A percentile compares a stretch with the other conserved stretches of the same genome.
Conservation (phyloP, 1,139 yeast species). For the Nakaseomyces sp. region DNA sequence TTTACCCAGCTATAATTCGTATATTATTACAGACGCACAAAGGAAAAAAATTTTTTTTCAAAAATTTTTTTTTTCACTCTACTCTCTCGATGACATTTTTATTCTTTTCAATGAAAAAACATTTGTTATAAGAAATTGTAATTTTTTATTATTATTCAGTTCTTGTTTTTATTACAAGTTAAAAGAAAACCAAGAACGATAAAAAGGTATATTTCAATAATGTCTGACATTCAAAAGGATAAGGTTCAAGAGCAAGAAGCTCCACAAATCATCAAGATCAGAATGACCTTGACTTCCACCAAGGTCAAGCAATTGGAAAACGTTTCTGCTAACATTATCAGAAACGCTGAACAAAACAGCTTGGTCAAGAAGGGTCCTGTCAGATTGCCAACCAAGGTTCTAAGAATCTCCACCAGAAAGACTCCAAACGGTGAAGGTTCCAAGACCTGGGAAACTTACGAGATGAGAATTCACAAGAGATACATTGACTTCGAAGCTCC, state of each 20-base stretch:
- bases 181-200: slow-evolving; percentile 10
- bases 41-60: slow-evolving; percentile 1
- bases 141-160: not conserved
- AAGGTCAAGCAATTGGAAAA: slow-evolving; percentile 98
- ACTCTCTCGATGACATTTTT: slow-evolving; percentile 1
- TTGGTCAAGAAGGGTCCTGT: slow-evolving; percentile 96
- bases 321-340: slow-evolving; percentile 79
- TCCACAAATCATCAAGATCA: slow-evolving; percentile 89
- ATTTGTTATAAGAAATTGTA: too few species aligned
- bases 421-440: slow-evolving; percentile 99
- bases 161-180: not conserved
- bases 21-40: slow-evolving; percentile 1
- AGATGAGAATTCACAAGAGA: slow-evolving; percentile 99
- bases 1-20: not conserved
- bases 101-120: too few species aligned
- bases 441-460: slow-evolving; percentile 99
- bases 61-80: too few species aligned
- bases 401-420: slow-evolving; percentile 99
- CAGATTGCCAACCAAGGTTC: slow-evolving; percentile 98
- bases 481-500: slow-evolving; percentile 98
- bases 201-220: slow-evolving; percentile 39
- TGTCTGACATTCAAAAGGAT: slow-evolving; percentile 84
- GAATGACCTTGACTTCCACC: slow-evolving; percentile 98
- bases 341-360: slow-evolving; percentile 75
- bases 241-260: slow-evolving; percentile 72